Conservation (phyloP, 2,329 filamentous ascomycete genomes). For the Rutstroemia sydowiana region DNA sequence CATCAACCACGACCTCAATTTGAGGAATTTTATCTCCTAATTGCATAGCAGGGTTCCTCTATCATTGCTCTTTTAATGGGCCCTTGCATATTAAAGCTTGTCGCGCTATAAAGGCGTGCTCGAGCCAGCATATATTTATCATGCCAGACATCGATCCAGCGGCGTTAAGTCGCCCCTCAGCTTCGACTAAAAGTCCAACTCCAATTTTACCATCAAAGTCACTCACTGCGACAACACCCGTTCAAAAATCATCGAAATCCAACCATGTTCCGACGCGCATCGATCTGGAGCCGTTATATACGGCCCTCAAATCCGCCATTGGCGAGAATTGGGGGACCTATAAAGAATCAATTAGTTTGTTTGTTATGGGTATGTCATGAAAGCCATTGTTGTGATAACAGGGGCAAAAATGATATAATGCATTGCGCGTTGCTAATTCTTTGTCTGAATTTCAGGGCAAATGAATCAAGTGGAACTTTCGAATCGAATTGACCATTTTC, state of each 20-base stretch:
- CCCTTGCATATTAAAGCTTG: constrained; percentile 15
- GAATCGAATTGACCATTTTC: constrained; percentile 51
- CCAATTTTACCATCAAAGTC: constrained; percentile 53
- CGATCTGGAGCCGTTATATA: constrained; percentile 59
- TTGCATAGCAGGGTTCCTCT: constrained; percentile 20
- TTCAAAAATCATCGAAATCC: constrained; percentile 44
- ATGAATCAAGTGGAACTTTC: constrained; percentile 56
- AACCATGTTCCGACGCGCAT: constrained; percentile 60
- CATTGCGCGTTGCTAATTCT: constrained; percentile 26
- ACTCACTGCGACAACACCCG: constrained; percentile 45
- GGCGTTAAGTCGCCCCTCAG: constrained; percentile 52
- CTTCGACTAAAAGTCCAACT: constrained; percentile 46
- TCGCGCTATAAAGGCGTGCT: constrained; percentile 23
- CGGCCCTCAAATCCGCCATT: constrained; percentile 53
- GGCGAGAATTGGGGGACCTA: constrained; percentile 57
- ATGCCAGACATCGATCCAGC: constrained; percentile 70
- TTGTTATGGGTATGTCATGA: constrained; percentile 48
- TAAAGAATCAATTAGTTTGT: constrained; percentile 56
- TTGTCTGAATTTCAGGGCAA: constrained; percentile 40
- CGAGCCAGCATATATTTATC: constrained; percentile 22
- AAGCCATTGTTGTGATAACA: background rate
- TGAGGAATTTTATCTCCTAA: constrained; percentile 17
- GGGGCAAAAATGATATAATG: background rate
- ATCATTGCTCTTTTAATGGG: constrained; percentile 24
- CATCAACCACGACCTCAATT: constrained; percentile 18